Evolutionary conservation across 306 rosid species (phyloP).

Genomic region (Astragalus membranaceus): DNA sequence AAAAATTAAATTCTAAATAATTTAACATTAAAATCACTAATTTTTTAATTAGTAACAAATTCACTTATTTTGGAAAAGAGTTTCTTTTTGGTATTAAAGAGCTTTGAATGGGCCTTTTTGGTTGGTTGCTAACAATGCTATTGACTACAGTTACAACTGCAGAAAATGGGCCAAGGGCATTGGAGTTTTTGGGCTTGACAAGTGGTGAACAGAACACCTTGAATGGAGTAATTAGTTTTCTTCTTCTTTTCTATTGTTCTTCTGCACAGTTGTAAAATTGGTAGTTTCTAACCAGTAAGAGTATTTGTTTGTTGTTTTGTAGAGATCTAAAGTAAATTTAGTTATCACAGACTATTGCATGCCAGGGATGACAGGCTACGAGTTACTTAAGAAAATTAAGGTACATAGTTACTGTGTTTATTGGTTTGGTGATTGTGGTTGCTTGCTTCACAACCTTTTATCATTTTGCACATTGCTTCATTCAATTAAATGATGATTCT

Average conservation of each 20-base stretch:
- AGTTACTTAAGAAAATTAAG: conserved; percentile 87
- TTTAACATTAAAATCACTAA: no score
- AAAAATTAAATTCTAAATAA: no score
- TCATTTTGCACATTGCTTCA: not conserved
- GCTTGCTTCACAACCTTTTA: not conserved
- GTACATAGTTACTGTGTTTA: conserved; percentile 11
- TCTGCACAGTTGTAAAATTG: no score
- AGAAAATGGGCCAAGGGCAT: conserved; percentile 78
- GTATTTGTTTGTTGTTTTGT: conserved; percentile 6
- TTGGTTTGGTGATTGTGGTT: not conserved
- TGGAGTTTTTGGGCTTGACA: conserved; percentile 70
- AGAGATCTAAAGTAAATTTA: conserved; percentile 76
- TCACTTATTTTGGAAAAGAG: no score
- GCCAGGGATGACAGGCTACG: conserved; percentile 99
- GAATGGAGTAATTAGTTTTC: conserved; percentile 34
- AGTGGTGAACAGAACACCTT: conserved; percentile 39
- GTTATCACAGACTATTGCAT: conserved; percentile 87
- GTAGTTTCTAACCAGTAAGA: conserved; percentile 7
- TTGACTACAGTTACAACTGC: conserved; percentile 74
- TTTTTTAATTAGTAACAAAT: no score
- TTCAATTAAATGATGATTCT: not conserved
- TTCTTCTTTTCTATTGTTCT: not conserved
- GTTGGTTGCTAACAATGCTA: not conserved
- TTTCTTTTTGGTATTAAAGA: not conserved
- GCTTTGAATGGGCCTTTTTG: conserved; percentile 17